Percentiles rank a stretch among this genome's conserved stretches.
These are phyloP conservation scores for Verticillium zaregamsianum DNA, from an alignment of 2,329 filamentous ascomycete genomes.

Conservation along the genomic window DNA sequence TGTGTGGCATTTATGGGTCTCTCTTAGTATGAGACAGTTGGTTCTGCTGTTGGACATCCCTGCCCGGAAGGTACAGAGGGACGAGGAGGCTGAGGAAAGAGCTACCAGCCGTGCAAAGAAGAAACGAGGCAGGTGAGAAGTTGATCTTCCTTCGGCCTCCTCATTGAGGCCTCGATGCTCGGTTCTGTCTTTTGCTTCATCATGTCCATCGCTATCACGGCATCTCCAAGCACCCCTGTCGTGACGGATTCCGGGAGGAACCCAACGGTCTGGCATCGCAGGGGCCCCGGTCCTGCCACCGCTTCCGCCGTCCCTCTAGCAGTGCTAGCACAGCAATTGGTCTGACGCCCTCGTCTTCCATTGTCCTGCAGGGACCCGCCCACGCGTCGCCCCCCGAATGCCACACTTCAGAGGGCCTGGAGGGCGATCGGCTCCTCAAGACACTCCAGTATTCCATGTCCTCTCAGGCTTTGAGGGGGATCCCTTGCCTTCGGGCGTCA, in stretches of 20 bases:
- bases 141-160: not conserved
- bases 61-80: not conserved
- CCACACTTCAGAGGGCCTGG: not conserved
- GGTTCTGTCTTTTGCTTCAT: not conserved
- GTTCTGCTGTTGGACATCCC: not conserved
- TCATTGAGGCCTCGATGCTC: not conserved
- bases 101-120: not conserved
- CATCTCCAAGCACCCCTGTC: not conserved
- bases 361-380: not conserved
- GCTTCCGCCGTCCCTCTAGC: not conserved
- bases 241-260: not conserved
- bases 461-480: not conserved
- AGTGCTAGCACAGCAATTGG: not conserved
- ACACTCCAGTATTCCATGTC: not conserved
- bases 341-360: not conserved
- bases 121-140: not conserved
- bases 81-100: not conserved
- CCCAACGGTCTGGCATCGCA: conserved; percentile 4
- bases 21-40: not conserved
- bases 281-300: not conserved
- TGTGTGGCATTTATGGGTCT: not conserved
- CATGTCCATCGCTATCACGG: not conserved
- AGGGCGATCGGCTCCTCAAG: not conserved
- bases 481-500: not conserved
- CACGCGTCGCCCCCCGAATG: not conserved